Base-by-base conservation (phyloP, 2,329 filamentous ascomycete species). In the Pseudogymnoascus pannorum region DNA sequence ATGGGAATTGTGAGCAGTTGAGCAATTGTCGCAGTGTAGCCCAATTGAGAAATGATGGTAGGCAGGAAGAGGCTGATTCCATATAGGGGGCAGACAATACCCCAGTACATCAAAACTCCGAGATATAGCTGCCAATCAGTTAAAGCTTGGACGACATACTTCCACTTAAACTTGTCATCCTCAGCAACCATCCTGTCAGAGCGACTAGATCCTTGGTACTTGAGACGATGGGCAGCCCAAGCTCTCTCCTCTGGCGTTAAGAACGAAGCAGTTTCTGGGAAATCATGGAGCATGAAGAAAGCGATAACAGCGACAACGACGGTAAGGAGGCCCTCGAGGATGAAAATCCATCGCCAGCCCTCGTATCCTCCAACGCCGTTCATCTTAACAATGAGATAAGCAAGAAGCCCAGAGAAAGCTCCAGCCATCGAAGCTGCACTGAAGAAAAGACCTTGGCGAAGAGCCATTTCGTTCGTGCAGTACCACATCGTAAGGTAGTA, bases 401-500 rank as follows among this genome's bases (percentile, higher is more conserved):
- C 78, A 0, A 80, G 67, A 2, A 80, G 72, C 0, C 78, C 78
- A 0, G 75, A 77, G 64, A 81, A 79, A 4, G 76, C 77, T 5
- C 77, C 77, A 0, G 72, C 70, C 0, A 73, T 68, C 3, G 72
- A 71, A 1, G 71, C 72, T 5, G 73, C 71, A 1, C 69, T 72
- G 60, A 75, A 77, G 3, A 76, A 67, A 4, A 75, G 63, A 22
- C 73, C 72, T 54, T 67, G 65, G 26, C 81, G 75, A 20, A 81
- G 70, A 60, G 81, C 79, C 33, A 82, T 78, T 64, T 84, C 81
- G 59, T 79, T 75, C 4, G 80, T 76, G 44, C 76, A 79, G 62
- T 84, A 84, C 81, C 81, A 84, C 75, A 81, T 80, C 1, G 80
- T 83, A 2, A 84, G 68, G 61, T 82, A 81, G 62, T 81, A 72